These are phyloP conservation scores for Benincasa hispida DNA, from an alignment of 306 rosid genomes.

Conservation along the genomic window DNA sequence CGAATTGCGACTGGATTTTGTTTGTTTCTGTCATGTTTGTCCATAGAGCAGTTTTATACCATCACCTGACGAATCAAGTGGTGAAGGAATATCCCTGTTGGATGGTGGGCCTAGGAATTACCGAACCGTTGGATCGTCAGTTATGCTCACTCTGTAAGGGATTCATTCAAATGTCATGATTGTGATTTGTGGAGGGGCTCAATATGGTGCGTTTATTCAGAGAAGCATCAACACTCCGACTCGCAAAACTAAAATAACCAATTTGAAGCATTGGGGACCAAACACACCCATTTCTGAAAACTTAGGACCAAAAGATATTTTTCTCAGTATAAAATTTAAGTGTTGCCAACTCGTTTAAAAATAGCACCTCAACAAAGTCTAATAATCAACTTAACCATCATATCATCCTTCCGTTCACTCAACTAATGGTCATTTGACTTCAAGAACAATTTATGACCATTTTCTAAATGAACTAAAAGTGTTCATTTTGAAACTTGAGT, in stretches of 20 bases:
- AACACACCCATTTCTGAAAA: no score
- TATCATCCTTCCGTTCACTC: no score
- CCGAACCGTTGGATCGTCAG: conserved; percentile 83
- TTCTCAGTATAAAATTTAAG: no score
- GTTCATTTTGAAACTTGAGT: not conserved
- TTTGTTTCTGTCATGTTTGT: no score
- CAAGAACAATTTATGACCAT: no score
- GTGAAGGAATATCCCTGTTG: conserved; percentile 38
- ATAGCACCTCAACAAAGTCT: no score
- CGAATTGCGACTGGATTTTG: no score
- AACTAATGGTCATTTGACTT: no score
- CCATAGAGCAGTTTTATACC: conserved; percentile 35
- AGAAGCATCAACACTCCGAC: conserved; percentile 46
- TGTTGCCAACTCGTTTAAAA: no score
- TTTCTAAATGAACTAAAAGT: not conserved
- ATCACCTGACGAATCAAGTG: conserved; percentile 14
- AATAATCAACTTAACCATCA: no score
- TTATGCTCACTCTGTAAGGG: conserved; percentile 40
- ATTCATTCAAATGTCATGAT: conserved; percentile 43
- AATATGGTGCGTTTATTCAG: conserved; percentile 51
- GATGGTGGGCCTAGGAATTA: conserved; percentile 82
- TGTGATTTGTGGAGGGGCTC: conserved; percentile 74
- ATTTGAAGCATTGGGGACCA: no score
- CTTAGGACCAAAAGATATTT: no score
- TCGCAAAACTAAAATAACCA: conserved; percentile 26